Percentiles rank a stretch among this genome's conserved stretches.
These are phyloP conservation scores for Aspergillus unguis DNA, from an alignment of 2,329 filamentous ascomycete species.

Conservation along the genomic window DNA sequence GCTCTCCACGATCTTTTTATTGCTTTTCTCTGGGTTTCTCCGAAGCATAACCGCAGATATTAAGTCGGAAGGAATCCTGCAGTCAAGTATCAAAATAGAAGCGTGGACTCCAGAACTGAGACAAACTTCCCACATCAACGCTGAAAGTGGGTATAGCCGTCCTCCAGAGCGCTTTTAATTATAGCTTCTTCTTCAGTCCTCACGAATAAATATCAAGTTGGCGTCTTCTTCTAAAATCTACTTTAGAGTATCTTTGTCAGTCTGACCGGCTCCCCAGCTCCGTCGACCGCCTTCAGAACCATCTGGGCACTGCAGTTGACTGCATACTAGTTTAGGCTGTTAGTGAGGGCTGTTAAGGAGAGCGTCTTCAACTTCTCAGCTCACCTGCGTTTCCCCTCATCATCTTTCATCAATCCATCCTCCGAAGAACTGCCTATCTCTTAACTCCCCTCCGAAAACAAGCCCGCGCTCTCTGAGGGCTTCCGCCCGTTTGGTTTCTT, in stretches of 20 bases:
- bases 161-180: conserved; percentile 3
- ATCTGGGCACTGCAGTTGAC: background rate
- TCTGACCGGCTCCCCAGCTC: background rate
- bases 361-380: conserved; percentile 10
- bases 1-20: conserved; percentile 5
- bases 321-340: background rate
- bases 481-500: conserved; percentile 11
- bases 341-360: conserved; percentile 17
- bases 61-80: background rate
- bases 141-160: conserved; percentile 15
- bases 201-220: background rate
- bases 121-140: conserved; percentile 22
- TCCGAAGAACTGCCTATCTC: background rate
- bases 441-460: conserved; percentile 1
- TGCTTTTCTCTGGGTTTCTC: conserved; percentile 5
- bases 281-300: conserved; percentile 29
- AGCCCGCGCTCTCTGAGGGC: conserved; percentile 4
- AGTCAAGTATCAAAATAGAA: conserved; percentile 9
- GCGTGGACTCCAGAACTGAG: conserved; percentile 19
- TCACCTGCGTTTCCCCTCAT: conserved; percentile 4
- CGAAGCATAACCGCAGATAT: background rate
- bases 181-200: background rate
- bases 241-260: too few species aligned
- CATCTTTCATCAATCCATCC: background rate
- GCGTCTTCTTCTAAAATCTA: too few species aligned